Percentiles rank a stretch among this genome's conserved stretches.
These are phyloP conservation scores for Phyllosticta citriasiana DNA, from an alignment of 2,329 filamentous ascomycete genomes.

Conservation along the genomic window DNA sequence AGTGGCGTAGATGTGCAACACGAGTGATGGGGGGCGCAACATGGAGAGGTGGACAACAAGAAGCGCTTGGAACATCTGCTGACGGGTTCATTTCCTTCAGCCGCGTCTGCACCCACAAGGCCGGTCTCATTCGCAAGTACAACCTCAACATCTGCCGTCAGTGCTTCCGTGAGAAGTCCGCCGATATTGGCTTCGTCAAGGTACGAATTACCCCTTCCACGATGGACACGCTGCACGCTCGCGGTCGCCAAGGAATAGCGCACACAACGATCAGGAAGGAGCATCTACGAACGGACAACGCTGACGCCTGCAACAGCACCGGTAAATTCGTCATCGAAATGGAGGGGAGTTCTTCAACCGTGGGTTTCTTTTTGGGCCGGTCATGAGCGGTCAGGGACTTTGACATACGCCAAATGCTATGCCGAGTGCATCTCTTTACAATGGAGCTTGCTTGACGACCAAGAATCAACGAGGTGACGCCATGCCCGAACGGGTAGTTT, in stretches of 20 bases:
- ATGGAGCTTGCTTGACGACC: slow-evolving; percentile 6
- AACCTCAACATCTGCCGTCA: slow-evolving; percentile 75
- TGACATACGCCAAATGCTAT: slow-evolving; percentile 8
- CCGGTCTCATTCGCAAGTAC: slow-evolving; percentile 99
- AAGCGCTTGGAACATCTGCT: slow-evolving; percentile 16
- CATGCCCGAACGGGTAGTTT: neutral
- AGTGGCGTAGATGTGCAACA: neutral
- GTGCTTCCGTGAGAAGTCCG: slow-evolving; percentile 60
- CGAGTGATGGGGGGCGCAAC: neutral
- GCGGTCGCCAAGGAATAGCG: neutral
- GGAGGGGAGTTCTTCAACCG: slow-evolving; percentile 2
- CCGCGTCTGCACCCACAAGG: slow-evolving; percentile 85
- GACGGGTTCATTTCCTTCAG: slow-evolving; percentile 34
- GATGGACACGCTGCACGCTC: neutral
- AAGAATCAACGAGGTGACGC: neutral
- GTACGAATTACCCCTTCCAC: slow-evolving; percentile 29
- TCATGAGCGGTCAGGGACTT: slow-evolving; percentile 10
- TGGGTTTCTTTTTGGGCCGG: slow-evolving; percentile 8
- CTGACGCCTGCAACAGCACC: slow-evolving; percentile 8
- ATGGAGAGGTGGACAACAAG: neutral
- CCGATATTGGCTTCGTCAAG: slow-evolving; percentile 61
- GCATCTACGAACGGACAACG: neutral
- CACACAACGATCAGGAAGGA: neutral
- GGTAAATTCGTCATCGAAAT: slow-evolving; percentile 7
- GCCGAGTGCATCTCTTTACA: slow-evolving; percentile 4